A percentile compares a stretch with the other conserved stretches of the same genome.
phyloP scores from a whole-genome alignment of 1,284 basidiomycete species.

The Moesziomyces sp. region DNA sequence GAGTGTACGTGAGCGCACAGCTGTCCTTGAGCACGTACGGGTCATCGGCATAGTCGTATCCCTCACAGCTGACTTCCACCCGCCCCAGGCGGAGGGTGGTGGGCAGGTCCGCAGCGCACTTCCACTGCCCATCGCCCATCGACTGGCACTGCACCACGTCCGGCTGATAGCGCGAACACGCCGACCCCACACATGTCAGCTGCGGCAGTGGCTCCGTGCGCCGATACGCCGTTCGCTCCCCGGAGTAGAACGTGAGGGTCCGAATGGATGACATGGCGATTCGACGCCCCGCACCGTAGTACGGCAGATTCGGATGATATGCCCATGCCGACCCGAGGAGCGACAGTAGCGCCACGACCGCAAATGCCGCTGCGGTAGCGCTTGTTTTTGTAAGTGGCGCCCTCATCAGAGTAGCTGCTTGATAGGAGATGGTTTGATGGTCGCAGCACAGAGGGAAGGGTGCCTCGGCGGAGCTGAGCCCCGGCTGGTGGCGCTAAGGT shows the following conservation, averaged over 20 bases:
- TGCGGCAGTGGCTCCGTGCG: constrained; percentile 79
- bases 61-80: constrained; percentile 87
- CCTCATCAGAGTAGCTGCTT: background rate
- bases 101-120: constrained; percentile 89
- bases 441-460: no score
- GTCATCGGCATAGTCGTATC: constrained; percentile 83
- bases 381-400: background rate
- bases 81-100: constrained; percentile 81
- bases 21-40: constrained; percentile 78
- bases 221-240: constrained; percentile 75
- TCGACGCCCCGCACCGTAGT: constrained; percentile 38
- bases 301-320: constrained; percentile 17
- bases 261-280: constrained; percentile 70
- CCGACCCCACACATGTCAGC: constrained; percentile 80
- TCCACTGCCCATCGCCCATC: constrained; percentile 73
- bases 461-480: no score
- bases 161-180: constrained; percentile 80
- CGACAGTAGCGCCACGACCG: background rate
- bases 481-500: background rate
- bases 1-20: constrained; percentile 43
- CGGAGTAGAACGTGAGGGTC: constrained; percentile 83
- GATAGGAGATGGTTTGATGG: no score
- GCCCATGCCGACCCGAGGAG: background rate
- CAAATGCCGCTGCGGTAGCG: background rate
- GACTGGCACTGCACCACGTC: constrained; percentile 86